These are phyloP conservation scores for Hanseniaspora meyeri DNA, from an alignment of 805 yeast species.

Conservation along the genomic window DNA sequence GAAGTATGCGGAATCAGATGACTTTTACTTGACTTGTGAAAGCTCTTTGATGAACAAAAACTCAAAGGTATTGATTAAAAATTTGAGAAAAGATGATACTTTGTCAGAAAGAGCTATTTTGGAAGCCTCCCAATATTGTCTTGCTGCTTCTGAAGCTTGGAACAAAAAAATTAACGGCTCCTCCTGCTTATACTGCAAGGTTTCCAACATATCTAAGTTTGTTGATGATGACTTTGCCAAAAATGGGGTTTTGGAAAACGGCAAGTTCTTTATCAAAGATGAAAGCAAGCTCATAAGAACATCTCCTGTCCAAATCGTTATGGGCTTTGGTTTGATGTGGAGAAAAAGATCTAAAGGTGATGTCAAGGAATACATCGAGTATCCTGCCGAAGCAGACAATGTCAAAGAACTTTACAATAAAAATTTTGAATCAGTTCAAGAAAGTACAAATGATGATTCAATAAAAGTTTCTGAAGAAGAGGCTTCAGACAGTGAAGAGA, in stretches of 20 bases:
- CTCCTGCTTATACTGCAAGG: constrained; percentile 71
- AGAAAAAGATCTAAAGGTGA: constrained; percentile 37
- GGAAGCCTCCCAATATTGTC: constrained; percentile 82
- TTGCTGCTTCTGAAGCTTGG: constrained; percentile 82
- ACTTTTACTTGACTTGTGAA: constrained; percentile 50
- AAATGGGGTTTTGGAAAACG: constrained; percentile 41
- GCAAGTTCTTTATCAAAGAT: constrained; percentile 44
- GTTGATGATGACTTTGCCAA: constrained; percentile 42
- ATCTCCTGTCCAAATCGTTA: constrained; percentile 71
- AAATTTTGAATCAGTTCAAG: not conserved
- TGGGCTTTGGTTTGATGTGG: constrained; percentile 85
- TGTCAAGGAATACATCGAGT: constrained; percentile 14
- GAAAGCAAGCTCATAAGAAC: constrained; percentile 43
- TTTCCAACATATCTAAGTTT: constrained; percentile 54
- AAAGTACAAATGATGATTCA: not conserved
- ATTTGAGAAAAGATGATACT: constrained; percentile 54
- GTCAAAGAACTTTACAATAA: constrained; percentile 1
- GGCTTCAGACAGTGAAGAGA: not conserved
- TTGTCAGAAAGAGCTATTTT: constrained; percentile 76
- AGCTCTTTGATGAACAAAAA: constrained; percentile 53
- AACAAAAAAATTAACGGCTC: constrained; percentile 45
- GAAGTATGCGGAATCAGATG: constrained; percentile 62
- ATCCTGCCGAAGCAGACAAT: not conserved
- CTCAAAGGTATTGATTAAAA: constrained; percentile 65
- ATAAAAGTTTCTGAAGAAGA: constrained; percentile 6